Percentiles rank a stretch among this genome's conserved stretches.
Conservation (phyloP, 2,329 filamentous ascomycete genomes). For the Fusarium xylarioides region DNA sequence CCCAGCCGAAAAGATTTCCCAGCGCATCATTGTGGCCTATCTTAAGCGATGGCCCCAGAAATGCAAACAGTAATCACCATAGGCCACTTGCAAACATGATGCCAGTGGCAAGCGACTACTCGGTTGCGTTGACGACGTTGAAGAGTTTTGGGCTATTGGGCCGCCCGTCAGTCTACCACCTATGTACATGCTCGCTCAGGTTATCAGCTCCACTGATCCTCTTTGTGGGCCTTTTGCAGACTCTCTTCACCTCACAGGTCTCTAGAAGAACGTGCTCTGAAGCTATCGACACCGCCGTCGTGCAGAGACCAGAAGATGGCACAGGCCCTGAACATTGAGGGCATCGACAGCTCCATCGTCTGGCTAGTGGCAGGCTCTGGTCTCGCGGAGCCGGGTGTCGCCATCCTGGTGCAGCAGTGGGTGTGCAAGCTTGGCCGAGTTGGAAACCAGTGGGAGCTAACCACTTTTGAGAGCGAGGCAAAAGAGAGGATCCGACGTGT, state of each 20-base stretch:
- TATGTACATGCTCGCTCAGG: neutral
- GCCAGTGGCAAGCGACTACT: slow-evolving; percentile 21
- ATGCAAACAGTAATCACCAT: slow-evolving; percentile 10
- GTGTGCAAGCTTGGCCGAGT: slow-evolving; percentile 19
- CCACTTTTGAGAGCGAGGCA: slow-evolving; percentile 24
- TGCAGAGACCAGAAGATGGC: slow-evolving; percentile 37
- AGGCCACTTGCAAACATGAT: slow-evolving; percentile 21
- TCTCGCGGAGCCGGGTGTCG: slow-evolving; percentile 43
- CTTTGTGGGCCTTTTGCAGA: slow-evolving; percentile 9
- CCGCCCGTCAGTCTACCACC: neutral
- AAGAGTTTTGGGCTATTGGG: slow-evolving; percentile 1
- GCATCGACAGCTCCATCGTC: slow-evolving; percentile 36
- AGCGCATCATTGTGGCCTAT: slow-evolving; percentile 1
- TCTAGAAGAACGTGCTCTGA: slow-evolving; percentile 39
- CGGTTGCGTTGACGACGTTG: neutral
- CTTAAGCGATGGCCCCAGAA: slow-evolving; percentile 26
- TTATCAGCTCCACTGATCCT: slow-evolving; percentile 36
- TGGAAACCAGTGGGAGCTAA: slow-evolving; percentile 35
- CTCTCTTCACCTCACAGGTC: slow-evolving; percentile 33
- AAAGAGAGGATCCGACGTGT: slow-evolving; percentile 36
- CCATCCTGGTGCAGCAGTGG: slow-evolving; percentile 31
- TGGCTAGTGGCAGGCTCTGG: slow-evolving; percentile 35
- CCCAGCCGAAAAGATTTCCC: neutral
- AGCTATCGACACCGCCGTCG: slow-evolving; percentile 43
- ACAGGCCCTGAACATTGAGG: slow-evolving; percentile 29